A percentile compares a stretch with the other conserved stretches of the same genome.
These are phyloP conservation scores for Rhynchospora pubera DNA, from an alignment of 176 grass and related monocot genomes.

Conservation along the genomic window DNA sequence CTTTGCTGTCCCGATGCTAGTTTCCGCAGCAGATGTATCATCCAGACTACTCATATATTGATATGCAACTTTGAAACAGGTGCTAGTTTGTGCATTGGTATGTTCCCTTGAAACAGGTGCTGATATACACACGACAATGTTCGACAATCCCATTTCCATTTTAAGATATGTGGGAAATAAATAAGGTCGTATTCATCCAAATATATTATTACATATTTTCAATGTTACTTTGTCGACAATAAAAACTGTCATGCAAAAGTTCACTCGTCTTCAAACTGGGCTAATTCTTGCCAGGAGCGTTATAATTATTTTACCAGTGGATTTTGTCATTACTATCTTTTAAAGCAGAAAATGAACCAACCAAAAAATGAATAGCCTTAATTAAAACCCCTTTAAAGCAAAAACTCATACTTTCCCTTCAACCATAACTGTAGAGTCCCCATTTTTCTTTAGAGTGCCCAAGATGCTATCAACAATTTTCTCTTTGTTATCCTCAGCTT, in stretches of 20 bases:
- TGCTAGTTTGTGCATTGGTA: no score
- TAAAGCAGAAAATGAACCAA: neutral
- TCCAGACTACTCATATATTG: neutral
- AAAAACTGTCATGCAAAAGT: neutral
- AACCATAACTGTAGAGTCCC: neutral
- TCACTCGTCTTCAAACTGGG: neutral
- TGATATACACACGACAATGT: neutral
- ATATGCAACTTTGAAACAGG: neutral
- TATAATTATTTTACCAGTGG: neutral
- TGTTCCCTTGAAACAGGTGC: neutral
- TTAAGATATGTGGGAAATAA: no score
- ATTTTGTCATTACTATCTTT: neutral
- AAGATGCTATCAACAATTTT: conserved; percentile 20
- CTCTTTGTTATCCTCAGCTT: neutral
- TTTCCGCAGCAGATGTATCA: neutral
- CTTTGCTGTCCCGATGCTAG: neutral
- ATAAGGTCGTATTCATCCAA: no score
- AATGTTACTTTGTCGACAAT: neutral
- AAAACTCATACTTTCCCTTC: conserved; percentile 7
- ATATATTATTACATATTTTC: neutral
- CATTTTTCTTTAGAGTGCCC: conserved; percentile 5
- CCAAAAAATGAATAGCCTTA: neutral
- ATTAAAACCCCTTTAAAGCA: neutral
- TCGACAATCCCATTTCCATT: neutral
- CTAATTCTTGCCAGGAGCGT: neutral